Base-by-base conservation (phyloP, 208 protist species). In the Trypanosomatidae sp. region DNA sequence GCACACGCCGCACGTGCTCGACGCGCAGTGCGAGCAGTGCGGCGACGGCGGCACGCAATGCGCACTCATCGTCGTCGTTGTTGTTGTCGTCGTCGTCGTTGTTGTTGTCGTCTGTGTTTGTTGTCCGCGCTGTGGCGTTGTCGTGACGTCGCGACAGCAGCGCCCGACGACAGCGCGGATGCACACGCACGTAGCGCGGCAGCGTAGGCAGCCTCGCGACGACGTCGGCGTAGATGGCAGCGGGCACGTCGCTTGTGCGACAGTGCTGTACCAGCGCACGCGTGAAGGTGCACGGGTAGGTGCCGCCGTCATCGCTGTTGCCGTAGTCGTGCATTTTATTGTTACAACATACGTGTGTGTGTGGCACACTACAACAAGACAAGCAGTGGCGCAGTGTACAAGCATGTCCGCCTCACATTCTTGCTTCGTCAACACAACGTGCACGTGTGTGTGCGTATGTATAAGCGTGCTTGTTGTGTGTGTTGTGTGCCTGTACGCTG, bases 101-200 rank as follows among this genome's bases (percentile, higher is more conserved):
- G n/a, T n/a, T n/a, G n/a, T n/a, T n/a, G n/a, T n/a, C n/a, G n/a
- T n/a, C n/a, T n/a, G n/a, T n/a, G n/a, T n/a, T n/a, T 41, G 4
- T 22, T 8, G 15, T 30, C 8, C 8, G 18, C 33, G 3, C 8
- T 3, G 28, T 21, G 4, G 16, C 6, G 6, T 11, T 4, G 6
- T 20, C 3, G 3, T 18, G 27, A 35, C n/a, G 30, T 35, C 11
- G 30, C n/a, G 30, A 35, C 27, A 23, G 18, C 2, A 5, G 41
- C 2, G 7, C 25, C 13, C 0, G 38, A 3, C 40, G 2, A 35
- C 21, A 51, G 13, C 47, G 39, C 20, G 75, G 66, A 16, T 77
- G 69, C 3, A 92, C 18, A 2, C 78, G 75, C 5, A 83, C 53
- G 49, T 80, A 88, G 8, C 83, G 69, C 56, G 63, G 18, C 28